Conservation (phyloP, 2,329 filamentous ascomycete genomes). For the Corynespora cassiicola region DNA sequence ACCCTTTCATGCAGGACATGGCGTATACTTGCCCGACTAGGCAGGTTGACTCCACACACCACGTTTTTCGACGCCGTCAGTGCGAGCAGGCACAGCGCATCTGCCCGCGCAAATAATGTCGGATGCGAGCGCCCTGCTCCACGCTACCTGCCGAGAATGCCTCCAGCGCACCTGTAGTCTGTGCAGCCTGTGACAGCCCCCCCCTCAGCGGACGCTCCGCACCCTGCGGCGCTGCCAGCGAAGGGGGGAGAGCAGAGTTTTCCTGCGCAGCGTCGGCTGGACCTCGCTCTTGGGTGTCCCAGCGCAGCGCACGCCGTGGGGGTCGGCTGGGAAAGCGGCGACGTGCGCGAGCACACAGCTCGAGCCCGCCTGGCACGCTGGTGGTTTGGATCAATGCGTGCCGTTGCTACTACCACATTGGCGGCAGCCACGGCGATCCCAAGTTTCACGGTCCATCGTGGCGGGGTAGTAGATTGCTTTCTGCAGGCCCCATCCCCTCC, state of each 20-base stretch:
- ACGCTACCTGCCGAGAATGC: background rate
- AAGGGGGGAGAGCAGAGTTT: conserved; percentile 3
- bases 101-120: background rate
- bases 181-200: conserved; percentile 1
- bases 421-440: conserved; percentile 1
- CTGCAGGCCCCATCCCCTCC: too few species aligned
- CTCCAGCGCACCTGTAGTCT: conserved; percentile 7
- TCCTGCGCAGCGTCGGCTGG: conserved; percentile 2
- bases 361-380: conserved; percentile 1
- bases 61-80: background rate
- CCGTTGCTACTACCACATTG: conserved; percentile 3
- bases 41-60: background rate
- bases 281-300: conserved; percentile 1
- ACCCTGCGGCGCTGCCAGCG: conserved; percentile 3
- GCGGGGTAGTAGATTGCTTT: conserved; percentile 1
- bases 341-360: conserved; percentile 3
- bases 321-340: background rate
- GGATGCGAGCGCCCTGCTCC: background rate
- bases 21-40: background rate
- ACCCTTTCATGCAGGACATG: background rate
- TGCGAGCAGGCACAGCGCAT: background rate
- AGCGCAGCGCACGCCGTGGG: background rate
- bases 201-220: background rate
- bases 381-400: background rate
- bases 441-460: conserved; percentile 1